phyloP scores from a whole-genome alignment of 345 rosid genomes.

The Acer negundo region DNA sequence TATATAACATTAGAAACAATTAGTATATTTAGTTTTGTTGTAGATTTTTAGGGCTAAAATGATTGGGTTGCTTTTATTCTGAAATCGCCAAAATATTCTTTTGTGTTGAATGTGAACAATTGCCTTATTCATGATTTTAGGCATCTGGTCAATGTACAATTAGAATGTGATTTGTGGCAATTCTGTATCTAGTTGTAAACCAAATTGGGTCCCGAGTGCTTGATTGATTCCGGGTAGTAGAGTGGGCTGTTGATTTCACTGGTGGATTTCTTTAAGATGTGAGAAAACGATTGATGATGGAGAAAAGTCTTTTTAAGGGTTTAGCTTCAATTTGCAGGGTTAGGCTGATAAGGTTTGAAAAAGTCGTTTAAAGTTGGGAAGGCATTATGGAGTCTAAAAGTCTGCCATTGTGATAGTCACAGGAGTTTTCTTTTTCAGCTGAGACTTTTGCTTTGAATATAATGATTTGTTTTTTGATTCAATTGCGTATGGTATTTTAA shows the following conservation, averaged over 20 bases:
- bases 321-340: not conserved
- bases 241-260: not conserved
- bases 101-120: not conserved
- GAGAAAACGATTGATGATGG: not conserved
- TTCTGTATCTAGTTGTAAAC: not conserved
- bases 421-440: not conserved
- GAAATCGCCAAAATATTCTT: not conserved
- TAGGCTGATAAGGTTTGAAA: not conserved
- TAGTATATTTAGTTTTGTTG: not conserved
- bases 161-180: too few relatives aligned
- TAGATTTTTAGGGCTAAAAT: not conserved
- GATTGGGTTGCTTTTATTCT: not conserved
- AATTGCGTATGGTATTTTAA: not conserved
- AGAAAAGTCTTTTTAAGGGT: not conserved
- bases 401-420: not conserved
- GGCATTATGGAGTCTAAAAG: not conserved
- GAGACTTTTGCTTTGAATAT: not conserved
- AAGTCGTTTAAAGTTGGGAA: not conserved
- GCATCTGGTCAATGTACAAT: too few relatives aligned
- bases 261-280: not conserved
- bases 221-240: not conserved
- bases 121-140: too few relatives aligned
- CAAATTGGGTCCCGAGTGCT: not conserved
- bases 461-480: not conserved
- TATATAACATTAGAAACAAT: not conserved